These are phyloP conservation scores for Pseudocercospora pini-densiflorae DNA, from an alignment of 2,329 filamentous ascomycete genomes.

Conservation along the genomic window DNA sequence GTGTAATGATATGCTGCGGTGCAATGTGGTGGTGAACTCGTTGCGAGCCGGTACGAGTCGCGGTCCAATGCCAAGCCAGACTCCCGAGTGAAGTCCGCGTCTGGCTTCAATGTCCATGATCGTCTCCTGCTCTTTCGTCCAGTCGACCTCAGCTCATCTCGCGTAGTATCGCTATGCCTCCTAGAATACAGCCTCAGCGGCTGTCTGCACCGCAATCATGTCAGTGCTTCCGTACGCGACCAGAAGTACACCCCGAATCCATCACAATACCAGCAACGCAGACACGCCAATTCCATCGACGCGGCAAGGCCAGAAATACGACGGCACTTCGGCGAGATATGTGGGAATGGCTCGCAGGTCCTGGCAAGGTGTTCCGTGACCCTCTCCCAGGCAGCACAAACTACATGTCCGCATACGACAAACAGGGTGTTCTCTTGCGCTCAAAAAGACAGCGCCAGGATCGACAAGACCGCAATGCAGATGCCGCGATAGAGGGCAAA, in stretches of 20 bases:
- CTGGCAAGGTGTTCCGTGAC: conserved; percentile 54
- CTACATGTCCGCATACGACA: conserved; percentile 60
- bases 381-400: conserved; percentile 58
- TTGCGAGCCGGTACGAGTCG: no score
- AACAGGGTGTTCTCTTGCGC: conserved; percentile 53
- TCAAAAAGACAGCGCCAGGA: conserved; percentile 28
- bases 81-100: background rate
- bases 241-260: conserved; percentile 15
- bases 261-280: conserved; percentile 12
- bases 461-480: conserved; percentile 22
- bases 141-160: background rate
- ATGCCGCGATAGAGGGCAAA: conserved; percentile 21
- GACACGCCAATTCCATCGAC: conserved; percentile 27
- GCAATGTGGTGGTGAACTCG: no score
- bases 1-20: no score
- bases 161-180: conserved; percentile 31
- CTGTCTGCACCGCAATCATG: conserved; percentile 29
- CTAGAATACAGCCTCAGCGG: conserved; percentile 35
- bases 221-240: conserved; percentile 35
- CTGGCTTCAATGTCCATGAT: background rate
- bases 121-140: background rate
- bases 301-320: conserved; percentile 16
- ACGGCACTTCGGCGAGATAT: conserved; percentile 60
- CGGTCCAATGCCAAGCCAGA: background rate
- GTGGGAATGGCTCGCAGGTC: conserved; percentile 63